phyloP scores from a whole-genome alignment of 1,284 basidiomycete species.

The Sporisorium sorghi region DNA sequence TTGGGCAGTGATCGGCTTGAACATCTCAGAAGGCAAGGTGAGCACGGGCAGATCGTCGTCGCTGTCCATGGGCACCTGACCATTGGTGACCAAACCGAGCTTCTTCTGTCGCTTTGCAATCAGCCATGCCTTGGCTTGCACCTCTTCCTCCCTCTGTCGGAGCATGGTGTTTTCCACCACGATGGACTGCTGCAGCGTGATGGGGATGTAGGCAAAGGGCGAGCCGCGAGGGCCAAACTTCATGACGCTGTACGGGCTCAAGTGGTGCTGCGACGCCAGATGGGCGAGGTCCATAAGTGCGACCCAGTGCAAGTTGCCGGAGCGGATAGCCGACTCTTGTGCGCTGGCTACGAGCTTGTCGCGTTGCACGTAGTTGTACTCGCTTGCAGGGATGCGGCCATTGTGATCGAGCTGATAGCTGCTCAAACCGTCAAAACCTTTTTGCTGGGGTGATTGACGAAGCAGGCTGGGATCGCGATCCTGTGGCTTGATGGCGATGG shows the following conservation, averaged over 20 bases:
- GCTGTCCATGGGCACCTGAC: slow-evolving; percentile 5
- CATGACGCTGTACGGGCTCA: slow-evolving; percentile 61
- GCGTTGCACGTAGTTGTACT: slow-evolving; percentile 47
- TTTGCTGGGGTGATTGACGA: slow-evolving; percentile 26
- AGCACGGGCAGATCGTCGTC: slow-evolving; percentile 44
- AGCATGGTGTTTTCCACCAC: slow-evolving; percentile 46
- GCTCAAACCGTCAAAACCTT: slow-evolving; percentile 28
- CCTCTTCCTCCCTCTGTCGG: slow-evolving; percentile 53
- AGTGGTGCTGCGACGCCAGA: slow-evolving; percentile 66
- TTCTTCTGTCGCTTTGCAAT: slow-evolving; percentile 24
- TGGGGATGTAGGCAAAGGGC: slow-evolving; percentile 65
- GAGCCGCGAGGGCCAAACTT: slow-evolving; percentile 63
- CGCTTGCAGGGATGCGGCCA: slow-evolving; percentile 46
- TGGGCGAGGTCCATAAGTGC: slow-evolving; percentile 60
- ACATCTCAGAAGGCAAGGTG: slow-evolving; percentile 30
- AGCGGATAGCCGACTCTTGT: slow-evolving; percentile 41
- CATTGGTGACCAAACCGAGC: neutral
- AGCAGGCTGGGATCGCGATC: slow-evolving; percentile 45
- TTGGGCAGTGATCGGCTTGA: slow-evolving; percentile 7
- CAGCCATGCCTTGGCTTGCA: slow-evolving; percentile 45
- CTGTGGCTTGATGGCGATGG: slow-evolving; percentile 46
- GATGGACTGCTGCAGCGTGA: slow-evolving; percentile 62
- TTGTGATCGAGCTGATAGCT: slow-evolving; percentile 47
- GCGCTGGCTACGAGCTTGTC: slow-evolving; percentile 54
- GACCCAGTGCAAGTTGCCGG: slow-evolving; percentile 59